Evolutionary conservation across 2,329 filamentous ascomycete species (phyloP), one percentile per base, ranked within the genome.

Genomic region (Aspergillus sp.): DNA sequence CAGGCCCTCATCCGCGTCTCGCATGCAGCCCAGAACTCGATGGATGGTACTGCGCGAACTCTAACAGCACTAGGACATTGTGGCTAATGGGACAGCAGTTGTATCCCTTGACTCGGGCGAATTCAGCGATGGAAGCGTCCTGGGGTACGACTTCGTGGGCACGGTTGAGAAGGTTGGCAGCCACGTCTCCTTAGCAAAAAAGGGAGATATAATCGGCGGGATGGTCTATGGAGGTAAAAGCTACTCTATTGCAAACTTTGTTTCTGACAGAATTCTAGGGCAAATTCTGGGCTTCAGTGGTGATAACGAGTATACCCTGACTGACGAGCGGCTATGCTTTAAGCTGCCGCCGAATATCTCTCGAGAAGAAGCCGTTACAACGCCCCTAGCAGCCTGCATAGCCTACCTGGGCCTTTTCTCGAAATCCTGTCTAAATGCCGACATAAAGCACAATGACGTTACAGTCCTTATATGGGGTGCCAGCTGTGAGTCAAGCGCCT

Each of bases 401-500:
- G 47, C 63, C 1, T 60, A 49, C 51, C 47, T 66, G 4, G 60
- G 58, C 0, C 35, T 66, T 1, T 66, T 62, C 30, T 64, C 61
- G 0, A 52, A 54, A 25, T 43, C 50, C 2, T 59, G 53, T 24
- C 43, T 68, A 6, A 38, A 39, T n/a, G 57, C 67, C 35, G 30
- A 55, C 35, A n/a, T n/a, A n/a, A 35, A 41, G 19, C 32, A 27
- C 1, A 11, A 29, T 20, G 32, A 25, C 0, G 37, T 28, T 8
- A 48, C 41, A 16, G 43, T 69, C 3, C 47, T 69, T 4, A 49
- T 68, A 10, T 69, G 61, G 60, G 64, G 61, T 14, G 64, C 63
- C 20, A 66, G 62, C 24, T 66, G 63, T 57, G 51, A 46, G 50
- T 52, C 11, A 8, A 15, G 8, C 25, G 19, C n/a, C 24, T 32